A percentile compares a stretch with the other conserved stretches of the same genome.
Evolutionary conservation across 495 filamentous ascomycete genomes (phyloP).

Genomic region (Trichoderma erinaceum): DNA sequence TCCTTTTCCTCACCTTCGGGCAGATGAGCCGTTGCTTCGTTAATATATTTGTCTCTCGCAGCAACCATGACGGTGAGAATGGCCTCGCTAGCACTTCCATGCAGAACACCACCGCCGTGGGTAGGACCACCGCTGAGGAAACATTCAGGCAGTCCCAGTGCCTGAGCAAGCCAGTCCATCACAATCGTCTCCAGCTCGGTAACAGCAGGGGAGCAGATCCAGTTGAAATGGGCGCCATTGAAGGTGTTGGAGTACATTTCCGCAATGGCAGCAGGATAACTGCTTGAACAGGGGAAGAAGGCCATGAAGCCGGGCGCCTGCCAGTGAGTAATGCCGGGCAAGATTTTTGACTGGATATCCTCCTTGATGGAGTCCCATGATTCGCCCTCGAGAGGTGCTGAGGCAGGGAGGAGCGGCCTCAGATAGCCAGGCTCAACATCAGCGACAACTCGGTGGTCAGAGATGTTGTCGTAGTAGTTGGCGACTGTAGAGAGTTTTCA

Average conservation of each 20-base stretch:
- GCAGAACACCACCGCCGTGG: conserved; percentile 83
- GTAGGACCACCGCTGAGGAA: conserved; percentile 71
- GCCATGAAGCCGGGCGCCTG: conserved; percentile 95
- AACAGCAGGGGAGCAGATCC: conserved; percentile 91
- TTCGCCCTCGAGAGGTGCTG: conserved; percentile 68
- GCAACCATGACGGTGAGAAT: conserved; percentile 83
- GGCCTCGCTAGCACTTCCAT: conserved; percentile 87
- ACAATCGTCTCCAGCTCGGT: conserved; percentile 94
- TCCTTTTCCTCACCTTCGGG: conserved; percentile 53
- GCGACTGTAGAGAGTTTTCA: conserved; percentile 50
- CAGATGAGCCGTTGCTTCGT: conserved; percentile 47
- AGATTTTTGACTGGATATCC: conserved; percentile 82
- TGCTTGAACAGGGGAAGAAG: conserved; percentile 80
- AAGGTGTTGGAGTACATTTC: conserved; percentile 90
- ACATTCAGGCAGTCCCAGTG: conserved; percentile 61
- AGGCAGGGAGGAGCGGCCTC: conserved; percentile 65
- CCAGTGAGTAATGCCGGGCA: conserved; percentile 93
- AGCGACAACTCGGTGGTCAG: conserved; percentile 65
- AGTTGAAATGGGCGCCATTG: conserved; percentile 90
- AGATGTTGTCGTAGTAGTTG: conserved; percentile 73
- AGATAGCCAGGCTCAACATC: conserved; percentile 84
- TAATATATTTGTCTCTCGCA: conserved; percentile 74
- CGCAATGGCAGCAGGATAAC: conserved; percentile 82
- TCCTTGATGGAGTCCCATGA: conserved; percentile 72
- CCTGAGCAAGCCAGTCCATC: conserved; percentile 77